Percentiles rank a stretch among this genome's conserved stretches.
These are phyloP conservation scores for Colletotrichum gloeosporioides DNA, from an alignment of 2,329 filamentous ascomycete species.

Conservation along the genomic window DNA sequence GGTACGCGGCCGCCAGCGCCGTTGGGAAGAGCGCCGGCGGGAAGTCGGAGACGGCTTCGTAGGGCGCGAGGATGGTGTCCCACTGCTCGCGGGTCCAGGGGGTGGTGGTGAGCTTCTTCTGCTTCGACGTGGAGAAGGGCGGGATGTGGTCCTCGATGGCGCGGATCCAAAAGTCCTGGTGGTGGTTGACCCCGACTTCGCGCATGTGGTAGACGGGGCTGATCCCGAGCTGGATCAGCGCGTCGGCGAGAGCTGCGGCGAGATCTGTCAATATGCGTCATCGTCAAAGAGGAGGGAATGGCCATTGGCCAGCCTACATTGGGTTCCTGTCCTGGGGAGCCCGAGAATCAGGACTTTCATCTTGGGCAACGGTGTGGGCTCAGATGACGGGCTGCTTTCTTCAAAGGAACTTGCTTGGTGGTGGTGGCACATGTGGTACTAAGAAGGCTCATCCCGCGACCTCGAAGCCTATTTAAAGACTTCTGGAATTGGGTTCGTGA, in stretches of 20 bases:
- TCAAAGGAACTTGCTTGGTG: not conserved
- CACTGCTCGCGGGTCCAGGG: slow-evolving; percentile 34
- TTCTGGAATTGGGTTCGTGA: not conserved
- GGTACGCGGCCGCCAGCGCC: slow-evolving; percentile 67
- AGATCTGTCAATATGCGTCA: not conserved
- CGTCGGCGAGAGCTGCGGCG: slow-evolving; percentile 31
- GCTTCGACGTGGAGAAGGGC: slow-evolving; percentile 4
- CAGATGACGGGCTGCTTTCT: not conserved
- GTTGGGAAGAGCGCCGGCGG: slow-evolving; percentile 49
- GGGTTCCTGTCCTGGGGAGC: slow-evolving; percentile 35
- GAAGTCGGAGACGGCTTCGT: slow-evolving; percentile 29
- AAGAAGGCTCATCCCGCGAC: not conserved
- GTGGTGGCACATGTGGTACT: not conserved
- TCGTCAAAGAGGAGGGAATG: not conserved
- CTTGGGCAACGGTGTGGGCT: not conserved
- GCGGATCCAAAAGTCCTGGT: slow-evolving; percentile 37
- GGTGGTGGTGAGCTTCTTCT: fast-evolving
- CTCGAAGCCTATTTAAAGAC: not conserved
- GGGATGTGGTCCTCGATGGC: slow-evolving; percentile 37
- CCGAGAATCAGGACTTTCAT: slow-evolving; percentile 40
- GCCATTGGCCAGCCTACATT: slow-evolving; percentile 27
- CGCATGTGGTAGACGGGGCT: slow-evolving; percentile 38
- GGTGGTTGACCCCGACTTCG: slow-evolving; percentile 34
- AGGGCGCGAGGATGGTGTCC: slow-evolving; percentile 37
- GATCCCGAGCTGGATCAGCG: slow-evolving; percentile 32